A percentile compares a stretch with the other conserved stretches of the same genome.
phyloP scores from a whole-genome alignment of 176 grass and related monocot genomes.

The Paspalum vaginatum region DNA sequence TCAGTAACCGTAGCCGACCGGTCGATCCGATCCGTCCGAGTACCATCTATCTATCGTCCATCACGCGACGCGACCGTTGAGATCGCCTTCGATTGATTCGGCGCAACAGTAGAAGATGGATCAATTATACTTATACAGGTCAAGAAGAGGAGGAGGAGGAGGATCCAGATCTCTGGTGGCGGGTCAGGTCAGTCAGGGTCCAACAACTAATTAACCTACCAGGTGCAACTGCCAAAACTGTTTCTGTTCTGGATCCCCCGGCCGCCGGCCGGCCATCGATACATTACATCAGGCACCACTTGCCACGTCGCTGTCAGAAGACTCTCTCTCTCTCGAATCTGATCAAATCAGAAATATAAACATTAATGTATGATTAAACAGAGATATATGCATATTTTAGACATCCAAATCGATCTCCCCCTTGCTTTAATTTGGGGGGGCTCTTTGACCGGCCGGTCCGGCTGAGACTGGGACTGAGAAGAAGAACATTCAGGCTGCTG shows the following conservation, averaged over 20 bases:
- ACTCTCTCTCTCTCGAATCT: no score
- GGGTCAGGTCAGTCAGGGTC: not conserved
- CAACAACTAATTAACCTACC: not conserved
- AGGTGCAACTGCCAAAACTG: slow-evolving; percentile 37
- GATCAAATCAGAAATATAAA: no score
- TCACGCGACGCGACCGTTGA: no score
- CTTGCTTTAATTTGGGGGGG: no score
- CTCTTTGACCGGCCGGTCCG: slow-evolving; percentile 30
- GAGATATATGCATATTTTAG: no score
- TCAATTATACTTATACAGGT: no score
- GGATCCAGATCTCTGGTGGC: not conserved
- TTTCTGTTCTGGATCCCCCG: not conserved
- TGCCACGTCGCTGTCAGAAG: not conserved
- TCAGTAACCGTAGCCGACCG: not conserved
- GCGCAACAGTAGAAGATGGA: no score
- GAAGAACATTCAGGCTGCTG: not conserved
- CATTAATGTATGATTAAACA: not conserved
- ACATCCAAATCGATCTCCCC: no score
- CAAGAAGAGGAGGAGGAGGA: not conserved
- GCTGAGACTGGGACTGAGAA: no score
- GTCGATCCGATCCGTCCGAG: not conserved
- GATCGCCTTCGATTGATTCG: no score
- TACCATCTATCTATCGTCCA: no score
- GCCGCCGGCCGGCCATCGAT: no score
- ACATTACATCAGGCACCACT: not conserved